Evolutionary conservation across 176 grass and related monocot species (phyloP).

Genomic region (Areca catechu): DNA sequence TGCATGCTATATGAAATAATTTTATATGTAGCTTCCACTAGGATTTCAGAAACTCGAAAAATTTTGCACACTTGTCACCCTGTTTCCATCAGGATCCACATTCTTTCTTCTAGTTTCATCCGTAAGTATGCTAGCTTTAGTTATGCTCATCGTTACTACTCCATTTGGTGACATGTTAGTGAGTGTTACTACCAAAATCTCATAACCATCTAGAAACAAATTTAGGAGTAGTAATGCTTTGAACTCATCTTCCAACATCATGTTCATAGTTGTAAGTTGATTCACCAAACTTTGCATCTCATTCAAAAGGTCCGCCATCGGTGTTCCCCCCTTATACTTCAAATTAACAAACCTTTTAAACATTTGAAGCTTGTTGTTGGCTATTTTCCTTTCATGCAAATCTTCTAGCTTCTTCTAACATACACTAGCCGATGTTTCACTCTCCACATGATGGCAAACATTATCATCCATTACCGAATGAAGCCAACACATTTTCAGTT

Average conservation of each 20-base stretch:
- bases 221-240: background rate
- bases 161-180: background rate
- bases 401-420: too few relatives aligned
- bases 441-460: too few relatives aligned
- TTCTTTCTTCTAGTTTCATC: conserved; percentile 2
- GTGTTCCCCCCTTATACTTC: background rate
- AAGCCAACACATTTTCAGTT: too few relatives aligned
- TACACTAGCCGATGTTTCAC: too few relatives aligned
- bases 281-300: conserved; percentile 10
- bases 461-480: too few relatives aligned
- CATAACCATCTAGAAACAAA: background rate
- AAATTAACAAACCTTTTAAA: conserved; percentile 1
- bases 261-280: conserved; percentile 1
- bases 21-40: too few relatives aligned
- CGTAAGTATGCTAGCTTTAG: background rate
- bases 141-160: background rate
- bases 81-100: too few relatives aligned
- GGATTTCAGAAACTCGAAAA: too few relatives aligned
- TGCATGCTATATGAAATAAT: too few relatives aligned
- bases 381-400: conserved; percentile 6
- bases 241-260: background rate
- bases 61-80: too few relatives aligned
- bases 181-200: background rate
- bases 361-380: background rate
- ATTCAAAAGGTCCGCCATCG: conserved; percentile 8